These are phyloP conservation scores for Heterobasidion occidentale DNA, from an alignment of 1,284 basidiomycete genomes.

Conservation along the genomic window DNA sequence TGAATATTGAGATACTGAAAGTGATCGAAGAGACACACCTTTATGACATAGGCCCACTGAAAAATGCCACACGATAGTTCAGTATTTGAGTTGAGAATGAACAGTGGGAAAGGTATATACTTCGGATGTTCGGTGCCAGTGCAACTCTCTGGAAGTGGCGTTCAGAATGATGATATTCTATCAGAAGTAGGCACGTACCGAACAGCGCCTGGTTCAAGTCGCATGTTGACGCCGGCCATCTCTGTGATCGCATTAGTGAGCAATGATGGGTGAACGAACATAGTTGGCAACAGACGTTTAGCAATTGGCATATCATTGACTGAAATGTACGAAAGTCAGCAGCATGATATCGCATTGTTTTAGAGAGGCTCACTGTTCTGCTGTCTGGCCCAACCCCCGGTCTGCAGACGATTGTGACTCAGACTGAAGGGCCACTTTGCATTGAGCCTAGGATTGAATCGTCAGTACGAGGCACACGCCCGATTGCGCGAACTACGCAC, in stretches of 20 bases:
- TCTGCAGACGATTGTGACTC: conserved; percentile 62
- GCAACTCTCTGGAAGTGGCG: conserved; percentile 44
- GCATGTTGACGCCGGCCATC: conserved; percentile 67
- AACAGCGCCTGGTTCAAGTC: conserved; percentile 55
- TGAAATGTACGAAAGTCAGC: conserved; percentile 14
- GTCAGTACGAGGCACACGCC: neutral
- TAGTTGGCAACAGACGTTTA: conserved; percentile 25
- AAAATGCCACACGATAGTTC: neutral
- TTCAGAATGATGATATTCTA: neutral
- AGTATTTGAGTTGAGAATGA: conserved; percentile 5
- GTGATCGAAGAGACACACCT: conserved; percentile 21
- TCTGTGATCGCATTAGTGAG: conserved; percentile 19
- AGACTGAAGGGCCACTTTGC: conserved; percentile 69
- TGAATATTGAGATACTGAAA: neutral
- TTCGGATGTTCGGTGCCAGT: conserved; percentile 68
- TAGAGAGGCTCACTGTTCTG: conserved; percentile 41
- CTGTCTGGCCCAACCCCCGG: conserved; percentile 69
- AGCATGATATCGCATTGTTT: neutral
- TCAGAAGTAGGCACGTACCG: conserved; percentile 31
- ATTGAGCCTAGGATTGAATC: conserved; percentile 30
- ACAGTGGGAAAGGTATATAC: conserved; percentile 19
- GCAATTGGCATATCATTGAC: conserved; percentile 56
- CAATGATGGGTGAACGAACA: neutral
- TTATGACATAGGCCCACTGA: conserved; percentile 65
- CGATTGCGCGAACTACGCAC: conserved; percentile 25